These are phyloP conservation scores for Suillus lakei DNA, from an alignment of 768 basidiomycete species.

Conservation along the genomic window DNA sequence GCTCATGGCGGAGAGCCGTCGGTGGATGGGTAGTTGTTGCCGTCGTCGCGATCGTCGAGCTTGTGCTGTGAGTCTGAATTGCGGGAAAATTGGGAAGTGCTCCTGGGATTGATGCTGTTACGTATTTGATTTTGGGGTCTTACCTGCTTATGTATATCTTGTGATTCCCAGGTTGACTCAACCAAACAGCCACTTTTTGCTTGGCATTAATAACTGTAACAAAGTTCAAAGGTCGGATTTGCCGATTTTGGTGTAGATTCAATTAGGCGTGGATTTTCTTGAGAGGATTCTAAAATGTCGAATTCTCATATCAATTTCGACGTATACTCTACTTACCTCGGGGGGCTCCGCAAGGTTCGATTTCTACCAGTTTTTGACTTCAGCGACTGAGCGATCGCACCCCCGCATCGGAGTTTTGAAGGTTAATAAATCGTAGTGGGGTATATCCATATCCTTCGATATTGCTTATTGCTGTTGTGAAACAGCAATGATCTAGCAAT, in stretches of 20 bases:
- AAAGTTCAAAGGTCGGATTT: conserved; percentile 2
- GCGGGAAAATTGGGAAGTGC: conserved; percentile 29
- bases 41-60: conserved; percentile 13
- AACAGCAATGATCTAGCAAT: not conserved
- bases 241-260: conserved; percentile 1
- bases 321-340: too few species aligned
- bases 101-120: conserved; percentile 22
- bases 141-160: not conserved
- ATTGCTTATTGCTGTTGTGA: not conserved
- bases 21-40: conserved; percentile 14
- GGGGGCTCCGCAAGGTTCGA: not conserved
- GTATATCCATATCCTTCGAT: not conserved
- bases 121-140: conserved; percentile 17
- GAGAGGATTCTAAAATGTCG: too few species aligned
- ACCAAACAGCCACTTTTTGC: not conserved
- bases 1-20: conserved; percentile 29
- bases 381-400: not conserved
- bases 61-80: conserved; percentile 7
- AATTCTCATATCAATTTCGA: not conserved
- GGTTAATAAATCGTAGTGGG: not conserved
- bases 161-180: conserved; percentile 2
- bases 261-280: conserved; percentile 7
- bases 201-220: conserved; percentile 8
- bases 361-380: not conserved
- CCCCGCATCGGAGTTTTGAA: not conserved